Evolutionary conservation across 345 rosid genomes (phyloP).

Genomic region (Cardamine occulta): DNA sequence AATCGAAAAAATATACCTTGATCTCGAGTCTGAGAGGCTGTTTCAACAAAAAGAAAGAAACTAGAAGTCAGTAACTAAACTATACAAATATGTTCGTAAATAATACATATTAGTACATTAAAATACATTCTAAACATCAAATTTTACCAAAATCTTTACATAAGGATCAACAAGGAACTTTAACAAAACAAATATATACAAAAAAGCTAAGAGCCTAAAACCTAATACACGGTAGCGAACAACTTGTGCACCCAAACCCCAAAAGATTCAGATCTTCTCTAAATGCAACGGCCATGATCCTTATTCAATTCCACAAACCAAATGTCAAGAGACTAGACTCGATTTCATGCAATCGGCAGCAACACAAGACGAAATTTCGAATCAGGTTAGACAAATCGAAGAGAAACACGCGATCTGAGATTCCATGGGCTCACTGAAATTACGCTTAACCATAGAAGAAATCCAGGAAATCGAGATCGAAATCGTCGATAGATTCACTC

Average conservation of each 20-base stretch:
- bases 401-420: constrained; percentile 37
- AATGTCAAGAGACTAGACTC: constrained; percentile 37
- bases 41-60: constrained; percentile 26
- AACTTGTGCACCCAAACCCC: neutral
- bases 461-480: constrained; percentile 35
- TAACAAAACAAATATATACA: constrained; percentile 15
- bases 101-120: neutral
- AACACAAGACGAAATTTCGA: neutral
- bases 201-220: constrained; percentile 10
- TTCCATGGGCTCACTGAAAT: constrained; percentile 13
- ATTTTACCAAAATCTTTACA: neutral
- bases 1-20: constrained; percentile 46
- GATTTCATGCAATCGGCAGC: constrained; percentile 24
- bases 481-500: constrained; percentile 27
- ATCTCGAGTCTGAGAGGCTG: constrained; percentile 59
- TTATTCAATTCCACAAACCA: constrained; percentile 17
- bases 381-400: constrained; percentile 14
- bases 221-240: neutral
- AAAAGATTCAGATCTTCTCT: constrained; percentile 25
- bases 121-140: neutral
- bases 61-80: constrained; percentile 27
- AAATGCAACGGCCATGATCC: constrained; percentile 21
- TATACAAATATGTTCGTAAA: constrained; percentile 10
- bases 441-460: constrained; percentile 4
- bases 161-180: neutral